These are phyloP conservation scores for Dipteronia dyeriana DNA, from an alignment of 345 rosid species.

Conservation along the genomic window DNA sequence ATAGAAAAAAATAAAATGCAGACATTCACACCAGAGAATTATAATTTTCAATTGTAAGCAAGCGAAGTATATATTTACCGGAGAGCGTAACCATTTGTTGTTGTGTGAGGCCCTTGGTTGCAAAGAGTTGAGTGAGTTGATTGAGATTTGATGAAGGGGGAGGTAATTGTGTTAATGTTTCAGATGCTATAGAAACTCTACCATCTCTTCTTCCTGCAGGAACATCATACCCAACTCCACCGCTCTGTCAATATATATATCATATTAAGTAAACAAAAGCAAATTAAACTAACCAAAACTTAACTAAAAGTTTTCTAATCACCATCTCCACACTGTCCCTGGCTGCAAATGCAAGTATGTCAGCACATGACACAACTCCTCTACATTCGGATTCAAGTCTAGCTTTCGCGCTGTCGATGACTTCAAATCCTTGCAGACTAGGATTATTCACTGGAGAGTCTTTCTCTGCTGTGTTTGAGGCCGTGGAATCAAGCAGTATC, in stretches of 20 bases:
- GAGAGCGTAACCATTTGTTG: slow-evolving; percentile 55
- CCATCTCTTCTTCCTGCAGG: slow-evolving; percentile 69
- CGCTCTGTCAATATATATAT: slow-evolving; percentile 23
- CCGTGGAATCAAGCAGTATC: slow-evolving; percentile 42
- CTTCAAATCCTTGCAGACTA: slow-evolving; percentile 51
- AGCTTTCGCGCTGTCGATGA: slow-evolving; percentile 47
- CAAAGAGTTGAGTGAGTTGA: slow-evolving; percentile 35
- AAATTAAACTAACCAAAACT: slow-evolving; percentile 10
- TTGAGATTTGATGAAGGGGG: slow-evolving; percentile 39
- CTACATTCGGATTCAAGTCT: slow-evolving; percentile 39
- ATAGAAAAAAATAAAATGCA: no score
- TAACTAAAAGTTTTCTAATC: neutral
- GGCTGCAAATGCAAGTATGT: slow-evolving; percentile 56
- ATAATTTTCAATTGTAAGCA: no score
- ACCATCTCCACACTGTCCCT: slow-evolving; percentile 31
- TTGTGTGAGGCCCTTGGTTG: slow-evolving; percentile 38
- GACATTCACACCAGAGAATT: no score
- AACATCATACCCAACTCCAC: slow-evolving; percentile 50
- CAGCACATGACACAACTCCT: slow-evolving; percentile 61
- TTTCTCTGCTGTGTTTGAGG: slow-evolving; percentile 50
- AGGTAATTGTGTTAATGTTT: slow-evolving; percentile 43
- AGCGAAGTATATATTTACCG: slow-evolving; percentile 20
- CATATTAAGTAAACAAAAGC: no score
- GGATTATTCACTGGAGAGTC: slow-evolving; percentile 47
- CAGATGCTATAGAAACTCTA: slow-evolving; percentile 41